A percentile compares a stretch with the other conserved stretches of the same genome.
phyloP scores from a whole-genome alignment of 192 early-diverging fungal genomes.

The Phycomyces blakesleeanus region DNA sequence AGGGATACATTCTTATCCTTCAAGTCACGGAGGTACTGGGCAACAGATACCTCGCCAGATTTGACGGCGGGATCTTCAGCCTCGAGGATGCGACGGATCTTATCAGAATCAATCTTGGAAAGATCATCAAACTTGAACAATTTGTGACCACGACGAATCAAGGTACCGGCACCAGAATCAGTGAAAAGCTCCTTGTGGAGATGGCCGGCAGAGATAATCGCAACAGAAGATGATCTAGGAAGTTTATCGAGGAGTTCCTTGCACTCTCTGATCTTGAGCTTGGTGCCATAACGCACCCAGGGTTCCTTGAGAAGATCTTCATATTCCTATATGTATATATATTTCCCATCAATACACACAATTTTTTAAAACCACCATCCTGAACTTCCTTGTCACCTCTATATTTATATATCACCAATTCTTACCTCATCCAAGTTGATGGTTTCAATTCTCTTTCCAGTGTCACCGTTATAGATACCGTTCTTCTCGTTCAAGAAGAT shows the following conservation, averaged over 20 bases:
- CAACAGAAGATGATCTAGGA: conserved; percentile 96
- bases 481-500: conserved; percentile 98
- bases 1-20: conserved; percentile 62
- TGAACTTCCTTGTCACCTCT: background rate
- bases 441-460: conserved; percentile 93
- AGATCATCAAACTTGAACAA: conserved; percentile 70
- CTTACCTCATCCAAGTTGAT: conserved; percentile 95
- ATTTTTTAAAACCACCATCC: too few species aligned
- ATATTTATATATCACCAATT: background rate
- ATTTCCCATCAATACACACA: background rate
- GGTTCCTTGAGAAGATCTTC: conserved; percentile 88
- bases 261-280: conserved; percentile 96
- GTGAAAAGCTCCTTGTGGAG: conserved; percentile 99
- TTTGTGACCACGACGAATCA: conserved; percentile 94
- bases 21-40: conserved; percentile 70
- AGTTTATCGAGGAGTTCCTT: conserved; percentile 95
- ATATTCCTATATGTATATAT: conserved; percentile 71
- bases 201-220: conserved; percentile 98
- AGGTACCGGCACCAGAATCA: conserved; percentile 93
- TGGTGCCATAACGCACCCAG: conserved; percentile 97
- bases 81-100: conserved; percentile 74
- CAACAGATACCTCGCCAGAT: conserved; percentile 64
- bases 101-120: conserved; percentile 72
- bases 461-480: conserved; percentile 90
- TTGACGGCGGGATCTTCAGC: conserved; percentile 69